Evolutionary conservation across 1,284 basidiomycete species (phyloP), one percentile per base, ranked within the genome.

Genomic region (Ceratobasidium theobromae): DNA sequence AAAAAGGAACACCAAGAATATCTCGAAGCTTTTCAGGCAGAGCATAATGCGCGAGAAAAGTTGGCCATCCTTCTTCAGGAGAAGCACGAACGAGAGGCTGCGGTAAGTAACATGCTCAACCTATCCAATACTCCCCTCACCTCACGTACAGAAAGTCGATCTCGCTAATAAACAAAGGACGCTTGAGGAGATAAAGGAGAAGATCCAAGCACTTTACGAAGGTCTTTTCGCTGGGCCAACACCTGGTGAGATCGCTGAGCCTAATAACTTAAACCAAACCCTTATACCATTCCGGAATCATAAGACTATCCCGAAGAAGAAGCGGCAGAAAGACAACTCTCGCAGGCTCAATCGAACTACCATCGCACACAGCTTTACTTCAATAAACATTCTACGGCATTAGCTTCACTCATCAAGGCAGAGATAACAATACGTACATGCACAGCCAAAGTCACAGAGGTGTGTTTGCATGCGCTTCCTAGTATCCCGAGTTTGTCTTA

Each of bases 271-370:
- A 51, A 11, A 12, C 25, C 14, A 40, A n/a, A 27, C 23, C 12
- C 8, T 52, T 35, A 40, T 9, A 62, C 14, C 3, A 41, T 45
- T 12, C 6, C 8, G 21, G 16, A 25, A 11, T 6, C 6, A 48
- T 25, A 12, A 62, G 58, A 62, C 5, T 30, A 62, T 27, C 58
- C 58, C 8, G 58, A 62, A n/a, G 58, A 62, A 14, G 58, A 62
- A 30, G 46, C n/a, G 8, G 58, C 43, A 6, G 58, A 62, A 25
- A 11, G 25, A 4, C 48, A 35, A 8, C 30, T 62, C 30, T 28
- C 18, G 8, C 8, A 4, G 23, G 33, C 48, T 25, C n/a, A 62
- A 35, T 18, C n/a, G 18, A 27, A 51, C 2, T 62, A 62, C 33
- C 48, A 32, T 33, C 21, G 3, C 11, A 25, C 27, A 12, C 58